These are phyloP conservation scores for Neurospora terricola DNA, from an alignment of 495 filamentous ascomycete species.

Conservation along the genomic window DNA sequence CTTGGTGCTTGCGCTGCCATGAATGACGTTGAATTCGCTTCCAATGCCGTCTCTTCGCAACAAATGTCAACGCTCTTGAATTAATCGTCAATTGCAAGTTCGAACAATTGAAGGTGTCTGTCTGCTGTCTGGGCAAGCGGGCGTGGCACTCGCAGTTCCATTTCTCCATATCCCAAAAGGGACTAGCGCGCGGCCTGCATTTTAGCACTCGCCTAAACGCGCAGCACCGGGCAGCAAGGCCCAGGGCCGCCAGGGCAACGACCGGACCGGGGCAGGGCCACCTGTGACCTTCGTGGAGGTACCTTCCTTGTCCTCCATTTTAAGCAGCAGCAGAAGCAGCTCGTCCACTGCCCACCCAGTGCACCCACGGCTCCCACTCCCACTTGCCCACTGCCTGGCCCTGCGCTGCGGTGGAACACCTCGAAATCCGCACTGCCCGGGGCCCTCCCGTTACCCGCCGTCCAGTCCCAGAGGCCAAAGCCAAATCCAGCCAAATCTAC, in stretches of 20 bases:
- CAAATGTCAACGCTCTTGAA: not conserved
- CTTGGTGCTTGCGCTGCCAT: not conserved
- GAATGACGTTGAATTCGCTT: not conserved
- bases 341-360: not conserved
- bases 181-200: conserved; percentile 18
- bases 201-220: conserved; percentile 27
- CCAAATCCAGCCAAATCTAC: not conserved
- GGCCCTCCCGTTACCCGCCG: not conserved
- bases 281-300: not conserved
- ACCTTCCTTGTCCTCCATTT: not conserved
- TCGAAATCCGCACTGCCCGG: not conserved
- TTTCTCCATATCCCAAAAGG: not conserved
- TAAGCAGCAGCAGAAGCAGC: not conserved
- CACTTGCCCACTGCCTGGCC: not conserved
- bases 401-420: not conserved
- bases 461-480: not conserved
- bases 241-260: not conserved
- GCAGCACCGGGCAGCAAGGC: conserved; percentile 15
- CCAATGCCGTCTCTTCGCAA: not conserved
- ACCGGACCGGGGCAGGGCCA: not conserved
- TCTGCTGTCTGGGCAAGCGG: not conserved
- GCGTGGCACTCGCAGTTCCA: not conserved
- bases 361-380: not conserved
- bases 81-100: not conserved
- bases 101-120: not conserved